phyloP scores from a whole-genome alignment of 129 eudicot species.

The Saussurea involucrata region DNA sequence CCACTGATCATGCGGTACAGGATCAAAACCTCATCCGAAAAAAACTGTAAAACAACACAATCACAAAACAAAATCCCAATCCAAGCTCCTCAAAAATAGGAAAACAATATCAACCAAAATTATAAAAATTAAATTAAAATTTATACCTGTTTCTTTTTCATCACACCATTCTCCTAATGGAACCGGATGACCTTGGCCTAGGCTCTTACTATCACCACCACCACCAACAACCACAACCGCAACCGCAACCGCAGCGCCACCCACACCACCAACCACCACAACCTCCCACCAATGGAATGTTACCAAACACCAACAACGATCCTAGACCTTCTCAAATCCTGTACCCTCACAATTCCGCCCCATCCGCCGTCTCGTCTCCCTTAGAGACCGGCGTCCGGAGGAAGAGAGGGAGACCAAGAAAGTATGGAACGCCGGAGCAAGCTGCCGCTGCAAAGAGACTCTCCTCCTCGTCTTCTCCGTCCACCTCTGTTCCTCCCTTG shows the following conservation, averaged over 20 bases:
- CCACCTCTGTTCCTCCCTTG: slow-evolving; percentile 25
- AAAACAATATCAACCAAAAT: background rate
- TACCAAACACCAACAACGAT: slow-evolving; percentile 33
- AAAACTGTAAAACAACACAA: slow-evolving; percentile 18
- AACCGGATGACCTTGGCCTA: slow-evolving; percentile 72
- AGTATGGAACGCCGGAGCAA: slow-evolving; percentile 63
- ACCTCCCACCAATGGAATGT: slow-evolving; percentile 43
- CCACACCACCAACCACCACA: slow-evolving; percentile 18
- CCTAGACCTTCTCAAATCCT: slow-evolving; percentile 36
- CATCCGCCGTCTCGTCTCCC: slow-evolving; percentile 52
- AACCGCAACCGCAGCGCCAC: slow-evolving; percentile 32
- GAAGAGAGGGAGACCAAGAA: slow-evolving; percentile 72
- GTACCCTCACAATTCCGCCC: slow-evolving; percentile 44
- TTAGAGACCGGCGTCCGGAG: slow-evolving; percentile 49
- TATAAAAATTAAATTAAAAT: background rate
- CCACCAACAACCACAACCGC: slow-evolving; percentile 41
- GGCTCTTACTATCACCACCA: slow-evolving; percentile 61
- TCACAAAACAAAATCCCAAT: slow-evolving; percentile 22
- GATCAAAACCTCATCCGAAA: slow-evolving; percentile 41
- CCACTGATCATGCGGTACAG: slow-evolving; percentile 42
- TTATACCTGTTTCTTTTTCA: background rate
- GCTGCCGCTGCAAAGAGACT: slow-evolving; percentile 63
- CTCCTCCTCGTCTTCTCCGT: slow-evolving; percentile 35
- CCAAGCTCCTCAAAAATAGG: slow-evolving; percentile 27
- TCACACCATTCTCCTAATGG: slow-evolving; percentile 42